These are phyloP conservation scores for Quercus rubra DNA, from an alignment of 306 rosid genomes.

Conservation along the genomic window DNA sequence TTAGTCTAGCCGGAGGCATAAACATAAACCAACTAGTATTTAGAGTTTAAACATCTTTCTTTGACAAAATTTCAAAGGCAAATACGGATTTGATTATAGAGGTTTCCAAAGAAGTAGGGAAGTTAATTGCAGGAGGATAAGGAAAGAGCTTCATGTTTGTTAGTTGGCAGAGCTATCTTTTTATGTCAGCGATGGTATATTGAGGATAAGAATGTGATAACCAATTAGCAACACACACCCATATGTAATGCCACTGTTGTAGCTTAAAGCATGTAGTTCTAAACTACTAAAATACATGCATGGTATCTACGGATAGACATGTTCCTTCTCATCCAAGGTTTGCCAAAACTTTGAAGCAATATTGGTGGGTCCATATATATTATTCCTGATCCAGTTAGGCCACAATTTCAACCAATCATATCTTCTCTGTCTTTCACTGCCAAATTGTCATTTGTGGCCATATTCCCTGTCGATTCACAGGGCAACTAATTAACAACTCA, in stretches of 20 bases:
- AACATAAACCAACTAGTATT: no score
- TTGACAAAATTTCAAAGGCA: background rate
- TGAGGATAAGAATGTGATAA: slow-evolving; percentile 48
- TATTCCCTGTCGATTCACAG: background rate
- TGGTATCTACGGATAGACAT: background rate
- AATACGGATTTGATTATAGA: no score
- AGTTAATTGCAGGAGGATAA: slow-evolving; percentile 4
- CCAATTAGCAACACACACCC: slow-evolving; percentile 6
- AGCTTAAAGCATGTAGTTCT: slow-evolving; percentile 8
- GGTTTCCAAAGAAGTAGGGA: background rate
- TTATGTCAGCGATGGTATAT: slow-evolving; percentile 19
- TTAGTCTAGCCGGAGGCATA: no score
- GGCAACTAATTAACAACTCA: background rate
- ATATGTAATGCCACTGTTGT: background rate
- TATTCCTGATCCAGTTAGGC: background rate
- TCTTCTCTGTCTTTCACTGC: background rate
- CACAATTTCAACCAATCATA: slow-evolving; percentile 1
- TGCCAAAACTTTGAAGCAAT: slow-evolving; percentile 6
- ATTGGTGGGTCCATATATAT: background rate
- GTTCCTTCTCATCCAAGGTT: slow-evolving; percentile 6
- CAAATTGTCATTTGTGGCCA: background rate
- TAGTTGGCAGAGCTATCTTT: slow-evolving; percentile 22
- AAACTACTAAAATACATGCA: background rate
- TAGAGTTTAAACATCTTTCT: background rate
- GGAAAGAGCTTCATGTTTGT: background rate